phyloP scores from a whole-genome alignment of 768 basidiomycete species.

The Lactarius vividus region DNA sequence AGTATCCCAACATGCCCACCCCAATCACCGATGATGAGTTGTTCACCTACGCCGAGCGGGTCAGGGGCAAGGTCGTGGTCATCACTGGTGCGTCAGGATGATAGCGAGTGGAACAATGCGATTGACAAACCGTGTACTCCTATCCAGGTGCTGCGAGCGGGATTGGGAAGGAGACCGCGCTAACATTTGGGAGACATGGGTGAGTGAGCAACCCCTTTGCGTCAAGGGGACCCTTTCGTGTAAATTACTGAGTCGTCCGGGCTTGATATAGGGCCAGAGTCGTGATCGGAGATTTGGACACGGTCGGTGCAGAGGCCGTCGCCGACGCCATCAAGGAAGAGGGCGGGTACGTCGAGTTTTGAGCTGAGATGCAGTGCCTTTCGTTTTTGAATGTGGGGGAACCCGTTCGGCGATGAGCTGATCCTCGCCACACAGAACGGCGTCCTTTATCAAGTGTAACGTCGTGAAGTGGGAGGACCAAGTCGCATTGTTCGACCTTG shows the following conservation, averaged over 20 bases:
- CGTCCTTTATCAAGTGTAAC: constrained; percentile 44
- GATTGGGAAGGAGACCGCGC: constrained; percentile 51
- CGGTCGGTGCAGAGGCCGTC: constrained; percentile 39
- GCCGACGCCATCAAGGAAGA: constrained; percentile 40
- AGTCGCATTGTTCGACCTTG: constrained; percentile 49
- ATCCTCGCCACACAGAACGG: constrained; percentile 28
- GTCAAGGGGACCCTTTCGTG: neutral
- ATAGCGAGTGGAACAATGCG: neutral
- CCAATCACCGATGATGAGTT: constrained; percentile 18
- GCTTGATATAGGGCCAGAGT: constrained; percentile 43
- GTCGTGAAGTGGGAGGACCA: constrained; percentile 56
- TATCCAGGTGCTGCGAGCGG: constrained; percentile 34
- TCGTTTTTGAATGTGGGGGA: neutral
- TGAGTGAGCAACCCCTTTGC: constrained; percentile 29
- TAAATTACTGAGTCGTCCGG: neutral
- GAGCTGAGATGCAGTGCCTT: neutral
- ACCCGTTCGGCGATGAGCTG: neutral
- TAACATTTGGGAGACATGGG: constrained; percentile 53
- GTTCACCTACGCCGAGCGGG: constrained; percentile 12
- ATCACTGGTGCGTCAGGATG: constrained; percentile 16
- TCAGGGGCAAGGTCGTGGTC: constrained; percentile 20
- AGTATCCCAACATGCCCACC: constrained; percentile 3
- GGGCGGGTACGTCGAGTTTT: constrained; percentile 43
- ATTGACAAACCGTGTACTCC: neutral
- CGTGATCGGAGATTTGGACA: constrained; percentile 52